Evolutionary conservation across 768 basidiomycete species (phyloP), one percentile per base, ranked within the genome.

Genomic region (Rubroboletus pulcherrimus): DNA sequence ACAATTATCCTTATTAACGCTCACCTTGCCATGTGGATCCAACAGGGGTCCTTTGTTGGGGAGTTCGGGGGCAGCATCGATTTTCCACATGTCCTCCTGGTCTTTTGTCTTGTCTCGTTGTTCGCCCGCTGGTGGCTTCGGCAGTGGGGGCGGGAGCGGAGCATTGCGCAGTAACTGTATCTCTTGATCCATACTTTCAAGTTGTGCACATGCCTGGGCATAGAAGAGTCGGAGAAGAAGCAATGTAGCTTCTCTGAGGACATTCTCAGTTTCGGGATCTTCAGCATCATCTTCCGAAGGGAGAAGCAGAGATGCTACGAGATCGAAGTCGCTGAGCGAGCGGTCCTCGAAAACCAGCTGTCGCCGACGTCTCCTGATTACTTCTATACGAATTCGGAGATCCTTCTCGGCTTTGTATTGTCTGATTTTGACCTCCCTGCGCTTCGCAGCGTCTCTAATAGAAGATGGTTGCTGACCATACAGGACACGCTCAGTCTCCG

Each of bases 321-420:
- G 75, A 42, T 85, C 83, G 51, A 87, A 81, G 57, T 88, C 80
- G 12, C 78, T 79, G 40, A 72, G 66, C 1, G 72, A 53, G 37
- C 71, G 63, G 21, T 72, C 73, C 30, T 63, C 65, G 1, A 66
- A 47, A 34, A 75, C 56, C 2, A 67, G 56, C 41, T 81, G 79
- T 50, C 78, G 70, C 49, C 79, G 78, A 38, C 78, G 82, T 71
- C 80, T 83, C 48, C 79, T 80, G 21, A 89, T 65, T 41, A 74
- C 72, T 73, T 92, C 81, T 29, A 98, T 82, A 54, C 80, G 80
- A 19, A 73, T 71, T 51, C 84, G 81, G 30, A 98, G 72, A 35
- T 89, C 87, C 70, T 91, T 95, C 72, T 96, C 93, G 54, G 83
- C 81, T 71, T 87, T 85, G 71, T 84, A 98, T 67, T 95, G 94